These are phyloP conservation scores for Zygnema circumcarinatum DNA, from an alignment of 139 green algal genomes.

Conservation along the genomic window DNA sequence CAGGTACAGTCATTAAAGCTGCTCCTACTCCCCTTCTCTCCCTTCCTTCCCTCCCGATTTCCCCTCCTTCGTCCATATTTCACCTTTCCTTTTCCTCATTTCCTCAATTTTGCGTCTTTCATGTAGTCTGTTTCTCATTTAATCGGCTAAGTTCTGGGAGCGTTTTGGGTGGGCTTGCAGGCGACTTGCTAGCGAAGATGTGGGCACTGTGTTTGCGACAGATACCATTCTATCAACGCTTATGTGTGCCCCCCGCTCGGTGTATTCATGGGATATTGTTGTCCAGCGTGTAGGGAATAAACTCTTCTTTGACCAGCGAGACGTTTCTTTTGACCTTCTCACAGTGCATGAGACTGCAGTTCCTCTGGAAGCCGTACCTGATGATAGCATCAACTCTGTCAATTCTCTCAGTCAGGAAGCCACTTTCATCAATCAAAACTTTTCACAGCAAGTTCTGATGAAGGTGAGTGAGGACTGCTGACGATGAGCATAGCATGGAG, in stretches of 20 bases:
- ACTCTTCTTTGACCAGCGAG: conserved; percentile 90
- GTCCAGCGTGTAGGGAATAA: conserved; percentile 73
- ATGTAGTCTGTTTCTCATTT: not conserved
- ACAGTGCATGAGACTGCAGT: conserved; percentile 79
- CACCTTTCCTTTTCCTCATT: not conserved
- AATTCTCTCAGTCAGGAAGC: conserved; percentile 87
- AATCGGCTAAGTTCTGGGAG: not conserved
- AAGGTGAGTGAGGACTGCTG: conserved; percentile 49
- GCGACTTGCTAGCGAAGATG: conserved; percentile 70
- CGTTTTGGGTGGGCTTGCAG: conserved; percentile 4
- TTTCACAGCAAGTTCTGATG: conserved; percentile 77
- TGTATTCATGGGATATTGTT: conserved; percentile 93
- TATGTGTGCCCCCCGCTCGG: conserved; percentile 88
- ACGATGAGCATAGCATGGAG: conserved; percentile 48
- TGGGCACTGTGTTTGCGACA: conserved; percentile 87
- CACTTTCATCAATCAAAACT: conserved; percentile 91
- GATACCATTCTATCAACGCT: conserved; percentile 90
- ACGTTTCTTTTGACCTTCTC: conserved; percentile 82
- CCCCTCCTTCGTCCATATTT: not conserved
- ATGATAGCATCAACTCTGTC: conserved; percentile 92
- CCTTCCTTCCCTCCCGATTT: no score
- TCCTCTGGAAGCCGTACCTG: conserved; percentile 78
- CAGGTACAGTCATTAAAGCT: conserved; percentile 12
- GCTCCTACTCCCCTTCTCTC: conserved; percentile 3
- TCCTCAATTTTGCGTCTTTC: not conserved